Evolutionary conservation across 2,329 filamentous ascomycete species (phyloP).

Genomic region (Diaporthe citri): DNA sequence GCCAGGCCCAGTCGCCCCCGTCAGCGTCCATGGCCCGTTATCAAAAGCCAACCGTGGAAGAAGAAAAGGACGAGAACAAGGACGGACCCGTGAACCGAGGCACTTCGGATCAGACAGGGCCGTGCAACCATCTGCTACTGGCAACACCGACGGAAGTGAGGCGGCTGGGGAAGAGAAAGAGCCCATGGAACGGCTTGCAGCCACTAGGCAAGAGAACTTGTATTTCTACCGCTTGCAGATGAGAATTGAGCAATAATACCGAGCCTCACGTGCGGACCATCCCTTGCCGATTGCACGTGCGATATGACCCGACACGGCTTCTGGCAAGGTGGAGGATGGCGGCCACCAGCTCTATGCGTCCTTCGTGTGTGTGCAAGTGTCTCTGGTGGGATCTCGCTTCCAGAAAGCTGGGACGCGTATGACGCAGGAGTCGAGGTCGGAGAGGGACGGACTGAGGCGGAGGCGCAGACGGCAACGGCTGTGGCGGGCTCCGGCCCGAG

Average conservation of each 20-base stretch:
- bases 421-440: too few species aligned
- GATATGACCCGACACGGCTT: background rate
- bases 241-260: background rate
- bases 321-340: background rate
- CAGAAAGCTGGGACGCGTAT: background rate
- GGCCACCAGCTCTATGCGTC: background rate
- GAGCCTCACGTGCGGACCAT: background rate
- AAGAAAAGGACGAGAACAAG: conserved; percentile 31
- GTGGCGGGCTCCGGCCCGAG: background rate
- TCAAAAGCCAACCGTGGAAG: conserved; percentile 38
- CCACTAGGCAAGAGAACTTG: conserved; percentile 30
- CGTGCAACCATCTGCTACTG: background rate
- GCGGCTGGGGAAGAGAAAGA: conserved; percentile 37
- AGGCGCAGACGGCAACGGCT: background rate
- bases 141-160: conserved; percentile 15
- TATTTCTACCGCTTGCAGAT: conserved; percentile 28
- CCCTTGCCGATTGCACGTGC: background rate
- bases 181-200: conserved; percentile 31
- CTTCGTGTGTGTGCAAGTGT: background rate
- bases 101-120: background rate
- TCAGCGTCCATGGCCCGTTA: conserved; percentile 34
- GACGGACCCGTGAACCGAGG: background rate
- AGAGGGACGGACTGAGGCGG: background rate
- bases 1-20: background rate
- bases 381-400: too few species aligned